Evolutionary conservation across 805 yeast genomes (phyloP), one percentile per base, ranked within the genome.

Genomic region (Ogataea populi-albae): DNA sequence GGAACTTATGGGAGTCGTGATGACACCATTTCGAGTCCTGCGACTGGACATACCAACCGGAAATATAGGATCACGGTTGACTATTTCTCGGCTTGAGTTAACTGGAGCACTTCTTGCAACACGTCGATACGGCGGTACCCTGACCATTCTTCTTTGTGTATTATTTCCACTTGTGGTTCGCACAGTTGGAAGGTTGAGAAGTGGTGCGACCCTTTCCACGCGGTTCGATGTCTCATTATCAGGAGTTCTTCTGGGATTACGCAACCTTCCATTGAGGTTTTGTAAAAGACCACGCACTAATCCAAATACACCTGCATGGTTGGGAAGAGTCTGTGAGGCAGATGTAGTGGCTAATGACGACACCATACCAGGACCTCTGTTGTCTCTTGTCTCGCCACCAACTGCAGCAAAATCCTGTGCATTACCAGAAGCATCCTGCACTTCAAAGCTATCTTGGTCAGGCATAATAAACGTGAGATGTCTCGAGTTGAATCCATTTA

Each of bases 1-100:
- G 23, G 16, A 14, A 16, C 37, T 35, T 16, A 50, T 21, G 4
- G 43, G 4, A 4, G 35, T 35, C 6, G 77, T 70, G n/a, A 55
- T 65, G 1, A 69, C 71, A 2, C 78, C 79, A 30, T 43, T 48
- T 1, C 62, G 50, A 0, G 73, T 69, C 40, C 79, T 54, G 38
- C 74, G 62, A 44, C 77, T 72, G 10, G 68, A 53, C 7, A 74
- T 71, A 2, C 77, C 79, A 3, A 67, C 45, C 1, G 78, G 69
- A 45, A 74, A 73, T 25, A 59, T 32, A 6, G 55, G 46, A 26
- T 53, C 54, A 26, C 53, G 34, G 17, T 50, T 52, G 15, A 41
- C 33, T 19, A 45, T 33, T 26, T 45, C 50, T 2, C 23, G 35
- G 17, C 30, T 22, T 14, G 42, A 26, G n/a, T 40, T 19, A 8